Conservation (phyloP, 164 flowering plant genomes). For the Vitis rupestris region DNA sequence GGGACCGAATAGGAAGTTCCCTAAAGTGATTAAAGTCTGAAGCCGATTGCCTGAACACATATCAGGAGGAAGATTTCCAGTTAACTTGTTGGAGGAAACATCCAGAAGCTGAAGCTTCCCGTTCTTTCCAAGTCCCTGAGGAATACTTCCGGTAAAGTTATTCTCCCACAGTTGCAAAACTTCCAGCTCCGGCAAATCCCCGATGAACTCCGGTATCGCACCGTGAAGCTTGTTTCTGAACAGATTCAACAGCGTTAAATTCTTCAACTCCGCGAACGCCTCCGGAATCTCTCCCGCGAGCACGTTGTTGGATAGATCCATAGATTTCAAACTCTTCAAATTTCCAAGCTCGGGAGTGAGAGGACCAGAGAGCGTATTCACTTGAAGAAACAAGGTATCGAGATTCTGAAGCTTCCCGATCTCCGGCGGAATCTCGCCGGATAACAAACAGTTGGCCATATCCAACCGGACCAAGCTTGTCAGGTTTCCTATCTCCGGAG, state of each 20-base stretch:
- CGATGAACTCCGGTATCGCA: constrained; percentile 76
- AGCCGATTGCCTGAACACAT: constrained; percentile 69
- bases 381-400: constrained; percentile 84
- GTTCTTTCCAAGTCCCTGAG: constrained; percentile 61
- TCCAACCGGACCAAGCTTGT: constrained; percentile 63
- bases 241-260: constrained; percentile 78
- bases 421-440: constrained; percentile 83
- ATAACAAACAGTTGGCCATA: constrained; percentile 73
- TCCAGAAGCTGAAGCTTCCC: constrained; percentile 65
- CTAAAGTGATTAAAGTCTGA: constrained; percentile 72
- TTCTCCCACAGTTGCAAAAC: constrained; percentile 97
- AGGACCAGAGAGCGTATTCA: constrained; percentile 66
- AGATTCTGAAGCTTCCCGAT: constrained; percentile 68
- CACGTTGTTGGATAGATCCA: constrained; percentile 89
- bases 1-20: constrained; percentile 78
- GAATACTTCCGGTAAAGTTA: constrained; percentile 85
- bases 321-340: constrained; percentile 72
- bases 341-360: constrained; percentile 64
- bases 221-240: constrained; percentile 90
- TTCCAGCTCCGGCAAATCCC: constrained; percentile 73
- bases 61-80: constrained; percentile 70
- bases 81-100: constrained; percentile 80
- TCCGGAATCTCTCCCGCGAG: constrained; percentile 76
- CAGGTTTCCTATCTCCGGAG: constrained; percentile 75
- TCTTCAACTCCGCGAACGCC: constrained; percentile 53